Evolutionary conservation across 495 filamentous ascomycete genomes (phyloP), one percentile per base, ranked within the genome.

Genomic region (Lepidopterella palustris): DNA sequence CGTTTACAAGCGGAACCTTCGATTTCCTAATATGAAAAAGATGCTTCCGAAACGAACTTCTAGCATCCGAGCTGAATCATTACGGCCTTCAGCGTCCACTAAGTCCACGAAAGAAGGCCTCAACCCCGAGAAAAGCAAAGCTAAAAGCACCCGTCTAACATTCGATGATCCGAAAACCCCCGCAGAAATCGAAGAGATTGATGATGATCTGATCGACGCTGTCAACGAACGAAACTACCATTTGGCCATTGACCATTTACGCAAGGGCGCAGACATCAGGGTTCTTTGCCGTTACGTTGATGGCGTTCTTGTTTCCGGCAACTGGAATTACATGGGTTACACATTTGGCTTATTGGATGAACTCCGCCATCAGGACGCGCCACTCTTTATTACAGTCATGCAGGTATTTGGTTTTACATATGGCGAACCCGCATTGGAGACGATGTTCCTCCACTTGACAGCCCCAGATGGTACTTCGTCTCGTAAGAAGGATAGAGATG

Each of bases 1-100:
- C 25, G 55, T 63, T 1, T 63, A 59, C 50, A 63, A 63, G 28
- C 57, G 55, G 4, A 63, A 63, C 40, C 59, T 40, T 47, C 23
- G 59, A 4, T 4, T 27, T 21, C 53, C 24, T 21, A 10, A 42
- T 3, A 35, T 35, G n/a, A n/a, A n/a, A n/a, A 35, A 5, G 31
- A 13, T 13, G 31, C 31, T 35, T 35, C 5, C 13, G 31, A 13
- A 5, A 13, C 5, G 13, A 13, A 35, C 31, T 35, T 35, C 31
- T 35, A 35, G 13, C 31, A 35, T 13, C 13, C 6, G 13, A 6
- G 31, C 31, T 35, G 31, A n/a, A n/a, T n/a, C n/a, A n/a, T n/a
- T n/a, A n/a, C n/a, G n/a, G n/a, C n/a, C n/a, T n/a, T n/a, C n/a
- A n/a, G n/a, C n/a, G n/a, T n/a, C n/a, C n/a, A n/a, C n/a, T n/a